Evolutionary conservation across 169 alveolate genomes (phyloP).

Genomic region (Miamiensis avidus): DNA sequence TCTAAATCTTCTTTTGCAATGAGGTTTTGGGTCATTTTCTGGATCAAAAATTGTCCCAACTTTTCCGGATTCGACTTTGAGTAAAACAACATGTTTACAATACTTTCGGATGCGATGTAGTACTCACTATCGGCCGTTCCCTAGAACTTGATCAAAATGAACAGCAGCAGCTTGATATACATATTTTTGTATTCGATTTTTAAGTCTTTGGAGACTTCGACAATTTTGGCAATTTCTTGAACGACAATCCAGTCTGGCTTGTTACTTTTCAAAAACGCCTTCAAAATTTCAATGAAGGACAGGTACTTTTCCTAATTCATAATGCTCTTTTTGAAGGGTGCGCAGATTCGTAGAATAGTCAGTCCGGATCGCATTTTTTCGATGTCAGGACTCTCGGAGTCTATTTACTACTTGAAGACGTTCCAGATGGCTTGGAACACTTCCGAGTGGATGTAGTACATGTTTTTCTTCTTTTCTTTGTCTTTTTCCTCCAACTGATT

Average conservation of each 20-base stretch:
- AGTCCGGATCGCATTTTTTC: neutral
- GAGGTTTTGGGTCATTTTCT: constrained; percentile 6
- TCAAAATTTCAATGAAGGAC: constrained; percentile 44
- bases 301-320: constrained; percentile 46
- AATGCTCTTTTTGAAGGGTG: constrained; percentile 32
- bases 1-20: neutral
- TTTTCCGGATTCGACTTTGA: constrained; percentile 19
- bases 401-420: neutral
- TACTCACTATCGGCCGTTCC: constrained; percentile 50
- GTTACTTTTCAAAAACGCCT: constrained; percentile 46
- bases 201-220: neutral
- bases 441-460: constrained; percentile 4
- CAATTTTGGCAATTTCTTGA: constrained; percentile 27
- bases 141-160: constrained; percentile 29
- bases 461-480: constrained; percentile 4
- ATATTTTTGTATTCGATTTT: constrained; percentile 15
- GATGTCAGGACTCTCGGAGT: neutral
- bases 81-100: constrained; percentile 42
- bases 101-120: constrained; percentile 49
- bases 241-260: constrained; percentile 61
- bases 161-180: constrained; percentile 24
- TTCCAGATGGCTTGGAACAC: constrained; percentile 11
- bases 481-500: neutral
- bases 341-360: constrained; percentile 1
- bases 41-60: neutral